Evolutionary conservation across 305 asterid species (phyloP), one percentile per base, ranked within the genome.

Genomic region (Fraxinus greggii): DNA sequence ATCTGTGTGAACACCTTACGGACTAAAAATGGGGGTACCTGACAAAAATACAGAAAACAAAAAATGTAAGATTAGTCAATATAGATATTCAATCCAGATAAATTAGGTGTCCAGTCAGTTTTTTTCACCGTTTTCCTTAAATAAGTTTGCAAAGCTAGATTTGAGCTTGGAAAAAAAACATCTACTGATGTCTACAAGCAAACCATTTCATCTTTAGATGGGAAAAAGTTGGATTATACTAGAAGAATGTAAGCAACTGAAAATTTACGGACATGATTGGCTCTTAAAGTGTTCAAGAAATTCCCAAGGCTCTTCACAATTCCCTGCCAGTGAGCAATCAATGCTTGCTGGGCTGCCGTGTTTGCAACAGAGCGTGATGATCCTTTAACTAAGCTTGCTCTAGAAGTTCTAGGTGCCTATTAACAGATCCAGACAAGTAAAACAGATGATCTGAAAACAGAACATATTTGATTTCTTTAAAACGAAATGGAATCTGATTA

Each of bases 271-370:
- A 91, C 95, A 89, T 90, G 93, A 87, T 90, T 91, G 76, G 85
- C 90, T 84, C 90, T 91, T 72, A 91, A 87, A 9, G 90, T 89
- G 83, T 84, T 85, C 89, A 91, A 80, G 83, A 90, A 90, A 78
- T 79, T 90, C 73, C 88, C 90, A 19, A 90, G 90, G 87, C 93
- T 84, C 82, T 85, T 89, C 70, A 89, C 95, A 38, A 91, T 91
- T 65, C 95, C 92, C 81, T 91, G 93, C 95, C 95, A 91, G 83
- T 91, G 95, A 78, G 90, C 93, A 81, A 91, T 90, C 85, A 91
- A 79, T 61, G 88, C 89, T 87, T 91, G 91, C 84, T 91, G 93
- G 31, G 92, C 93, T 80, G 92, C 92, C 8, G 90, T 83, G 82
- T 86, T 91, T 5, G 89, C 87, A 80, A 88, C 90, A 80, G 91